Evolutionary conservation across 371 early-diverging fungal species (phyloP).

Genomic region (Zopfochytrium polystomum): DNA sequence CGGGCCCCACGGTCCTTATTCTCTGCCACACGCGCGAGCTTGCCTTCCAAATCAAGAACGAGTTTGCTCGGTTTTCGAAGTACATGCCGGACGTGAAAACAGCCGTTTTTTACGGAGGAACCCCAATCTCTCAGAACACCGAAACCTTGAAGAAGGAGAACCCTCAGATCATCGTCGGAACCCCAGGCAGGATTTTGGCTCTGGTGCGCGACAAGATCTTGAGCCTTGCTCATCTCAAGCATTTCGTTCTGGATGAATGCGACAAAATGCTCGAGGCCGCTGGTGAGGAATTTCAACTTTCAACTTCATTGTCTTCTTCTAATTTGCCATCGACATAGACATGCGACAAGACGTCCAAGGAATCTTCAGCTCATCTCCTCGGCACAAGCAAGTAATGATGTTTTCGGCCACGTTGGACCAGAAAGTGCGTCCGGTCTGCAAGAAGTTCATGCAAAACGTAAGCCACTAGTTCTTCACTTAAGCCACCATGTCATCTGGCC

Average conservation of each 20-base stretch:
- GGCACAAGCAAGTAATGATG: conserved; percentile 98
- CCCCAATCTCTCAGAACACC: conserved; percentile 70
- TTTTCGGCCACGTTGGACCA: conserved; percentile 93
- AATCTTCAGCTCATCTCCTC: conserved; percentile 91
- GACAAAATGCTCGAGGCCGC: conserved; percentile 94
- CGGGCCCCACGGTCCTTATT: conserved; percentile 68
- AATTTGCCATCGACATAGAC: conserved; percentile 50
- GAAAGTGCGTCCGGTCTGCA: conserved; percentile 89
- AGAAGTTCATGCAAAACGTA: conserved; percentile 93
- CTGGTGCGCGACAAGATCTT: conserved; percentile 80
- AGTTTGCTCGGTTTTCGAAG: conserved; percentile 91
- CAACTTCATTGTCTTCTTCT: too few relatives aligned
- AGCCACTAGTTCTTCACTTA: conserved; percentile 12
- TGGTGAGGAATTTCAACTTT: conserved; percentile 59
- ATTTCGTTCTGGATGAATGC: conserved; percentile 99
- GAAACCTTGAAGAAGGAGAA: conserved; percentile 76
- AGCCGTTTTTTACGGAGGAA: conserved; percentile 91
- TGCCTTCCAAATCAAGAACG: conserved; percentile 96
- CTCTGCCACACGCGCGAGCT: conserved; percentile 98
- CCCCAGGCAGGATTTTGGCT: conserved; percentile 95
- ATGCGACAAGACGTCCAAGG: conserved; percentile 97
- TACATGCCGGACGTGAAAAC: conserved; percentile 92
- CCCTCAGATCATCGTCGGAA: conserved; percentile 96
- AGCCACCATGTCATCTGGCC: too few relatives aligned
- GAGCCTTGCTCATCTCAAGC: conserved; percentile 79